Evolutionary conservation across 2,329 filamentous ascomycete genomes (phyloP), one percentile per base, ranked within the genome.

Genomic region (Aureobasidium leucospermi): DNA sequence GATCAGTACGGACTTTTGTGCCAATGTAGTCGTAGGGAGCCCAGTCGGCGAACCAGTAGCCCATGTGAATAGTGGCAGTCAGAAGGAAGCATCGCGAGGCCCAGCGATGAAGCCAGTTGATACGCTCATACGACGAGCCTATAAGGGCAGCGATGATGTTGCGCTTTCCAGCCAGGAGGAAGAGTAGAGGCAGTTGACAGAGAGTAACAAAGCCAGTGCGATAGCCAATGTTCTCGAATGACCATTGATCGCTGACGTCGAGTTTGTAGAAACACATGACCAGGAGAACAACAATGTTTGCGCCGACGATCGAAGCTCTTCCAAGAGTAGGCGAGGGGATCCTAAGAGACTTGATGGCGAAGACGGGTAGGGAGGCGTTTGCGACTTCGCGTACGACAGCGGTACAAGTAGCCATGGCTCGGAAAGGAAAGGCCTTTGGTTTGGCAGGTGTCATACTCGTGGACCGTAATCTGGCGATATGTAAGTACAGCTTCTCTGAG

Each of bases 71-170:
- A 1, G 85, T 85, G 1, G 82, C 83, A 0, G 84, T 88, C 15
- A 89, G 73, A 38, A 89, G 80, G 74, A 89, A 82, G 59, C 84
- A 86, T 61, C 87, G 80, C 3, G 83, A 85, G 9, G 85, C 82
- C 86, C 87, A 90, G 62, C 87, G 80, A 66, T 90, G 87, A 56
- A 89, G 72, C 86, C 86, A 89, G 69, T 88, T 89, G 60, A 89
- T 74, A 8, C 84, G 79, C 71, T 89, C 86, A 66, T 89, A 84
- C 62, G 85, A 84, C 9, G 81, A 78, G 10, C 86, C 86, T 4
- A 81, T 78, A 28, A 89, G 71, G 57, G 79, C 75, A 1, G 82
- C 85, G n/a, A 89, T 73, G 19, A 83, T 73, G 63, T 82, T 84
- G 60, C 79, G 77, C 68, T 81, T 81, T 9, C 79, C 79, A 1